These are phyloP conservation scores for Orbilia blumenaviensis DNA, from an alignment of 2,329 filamentous ascomycete species.

Conservation along the genomic window DNA sequence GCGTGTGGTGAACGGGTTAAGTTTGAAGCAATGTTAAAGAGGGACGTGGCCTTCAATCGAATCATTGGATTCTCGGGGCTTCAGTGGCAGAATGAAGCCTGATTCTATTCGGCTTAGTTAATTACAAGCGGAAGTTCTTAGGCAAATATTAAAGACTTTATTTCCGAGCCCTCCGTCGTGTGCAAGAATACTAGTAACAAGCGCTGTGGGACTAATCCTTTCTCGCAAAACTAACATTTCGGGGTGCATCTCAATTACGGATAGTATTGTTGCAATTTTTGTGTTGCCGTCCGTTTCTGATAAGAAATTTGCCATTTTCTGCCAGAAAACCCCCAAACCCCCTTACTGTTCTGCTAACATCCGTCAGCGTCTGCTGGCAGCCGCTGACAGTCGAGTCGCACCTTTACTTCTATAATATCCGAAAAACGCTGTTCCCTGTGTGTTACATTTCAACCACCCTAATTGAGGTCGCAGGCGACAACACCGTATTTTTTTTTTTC, in stretches of 20 bases:
- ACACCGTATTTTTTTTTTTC: neutral
- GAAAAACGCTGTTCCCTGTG: neutral
- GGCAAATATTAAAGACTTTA: no score
- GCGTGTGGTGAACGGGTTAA: conserved; percentile 17
- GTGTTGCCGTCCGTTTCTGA: conserved; percentile 29
- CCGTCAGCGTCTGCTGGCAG: neutral
- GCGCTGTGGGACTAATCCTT: neutral
- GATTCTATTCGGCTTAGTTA: neutral
- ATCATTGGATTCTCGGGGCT: conserved; percentile 45
- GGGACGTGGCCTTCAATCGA: conserved; percentile 45
- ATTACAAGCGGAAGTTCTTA: no score
- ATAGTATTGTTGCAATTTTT: conserved; percentile 48
- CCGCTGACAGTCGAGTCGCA: neutral
- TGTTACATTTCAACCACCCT: neutral
- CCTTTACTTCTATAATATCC: neutral
- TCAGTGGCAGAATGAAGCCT: conserved; percentile 23
- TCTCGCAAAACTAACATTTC: neutral
- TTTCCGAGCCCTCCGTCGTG: no score
- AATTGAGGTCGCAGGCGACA: neutral
- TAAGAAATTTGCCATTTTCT: conserved; percentile 15
- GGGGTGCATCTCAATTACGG: no score
- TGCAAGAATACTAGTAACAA: neutral
- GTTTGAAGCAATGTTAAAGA: conserved; percentile 29
- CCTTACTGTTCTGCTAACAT: neutral
- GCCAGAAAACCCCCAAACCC: neutral